Evolutionary conservation across 75 land plant species (phyloP).

Genomic region (Picea glauca): DNA sequence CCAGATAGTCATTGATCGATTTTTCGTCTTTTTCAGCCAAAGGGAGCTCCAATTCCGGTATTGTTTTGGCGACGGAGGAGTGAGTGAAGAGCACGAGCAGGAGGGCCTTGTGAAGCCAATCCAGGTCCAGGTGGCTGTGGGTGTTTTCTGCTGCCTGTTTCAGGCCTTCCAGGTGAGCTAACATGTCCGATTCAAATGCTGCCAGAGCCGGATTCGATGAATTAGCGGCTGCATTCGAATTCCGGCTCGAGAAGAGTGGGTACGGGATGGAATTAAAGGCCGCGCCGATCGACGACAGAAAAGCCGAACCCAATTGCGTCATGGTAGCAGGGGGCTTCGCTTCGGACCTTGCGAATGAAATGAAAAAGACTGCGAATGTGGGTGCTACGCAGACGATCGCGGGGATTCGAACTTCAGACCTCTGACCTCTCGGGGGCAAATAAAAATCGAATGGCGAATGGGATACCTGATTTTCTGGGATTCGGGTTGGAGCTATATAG

Average conservation of each 20-base stretch:
- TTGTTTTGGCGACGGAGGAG: constrained; percentile 13
- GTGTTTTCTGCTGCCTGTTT: neutral
- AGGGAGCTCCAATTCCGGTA: constrained; percentile 13
- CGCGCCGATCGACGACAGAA: constrained; percentile 3
- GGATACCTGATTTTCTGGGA: too few relatives aligned
- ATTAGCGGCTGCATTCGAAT: too few relatives aligned
- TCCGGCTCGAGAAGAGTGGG: too few relatives aligned
- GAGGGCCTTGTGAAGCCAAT: constrained; percentile 19
- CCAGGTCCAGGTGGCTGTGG: constrained; percentile 6
- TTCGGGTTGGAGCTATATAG: too few relatives aligned
- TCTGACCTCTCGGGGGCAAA: too few relatives aligned
- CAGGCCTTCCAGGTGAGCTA: constrained; percentile 12
- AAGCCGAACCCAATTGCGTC: neutral
- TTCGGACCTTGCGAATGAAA: too few relatives aligned
- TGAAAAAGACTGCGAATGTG: too few relatives aligned
- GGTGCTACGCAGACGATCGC: too few relatives aligned
- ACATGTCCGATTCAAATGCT: constrained; percentile 15
- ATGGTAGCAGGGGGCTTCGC: neutral
- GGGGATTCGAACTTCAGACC: too few relatives aligned
- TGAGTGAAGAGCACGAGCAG: constrained; percentile 11
- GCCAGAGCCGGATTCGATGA: neutral
- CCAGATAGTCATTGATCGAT: constrained; percentile 24
- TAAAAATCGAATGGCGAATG: too few relatives aligned
- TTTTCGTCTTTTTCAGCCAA: constrained; percentile 14
- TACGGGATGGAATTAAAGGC: neutral